Evolutionary conservation across 2,329 filamentous ascomycete genomes (phyloP).

Genomic region (Cytospora piceicola): DNA sequence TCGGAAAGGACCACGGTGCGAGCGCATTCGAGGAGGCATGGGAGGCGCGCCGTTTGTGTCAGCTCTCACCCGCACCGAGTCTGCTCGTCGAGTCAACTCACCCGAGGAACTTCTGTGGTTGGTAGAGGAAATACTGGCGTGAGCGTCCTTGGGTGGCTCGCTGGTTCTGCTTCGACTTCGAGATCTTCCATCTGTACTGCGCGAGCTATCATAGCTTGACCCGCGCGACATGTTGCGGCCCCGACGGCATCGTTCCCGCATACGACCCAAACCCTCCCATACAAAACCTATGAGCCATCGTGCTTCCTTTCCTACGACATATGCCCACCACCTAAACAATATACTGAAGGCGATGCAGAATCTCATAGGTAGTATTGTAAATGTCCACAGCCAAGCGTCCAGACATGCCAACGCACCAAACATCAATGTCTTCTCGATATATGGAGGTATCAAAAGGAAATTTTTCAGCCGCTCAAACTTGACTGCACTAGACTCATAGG

Average conservation of each 20-base stretch:
- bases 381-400: constrained; percentile 94
- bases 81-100: constrained; percentile 16
- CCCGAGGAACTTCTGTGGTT: background rate
- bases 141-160: constrained; percentile 25
- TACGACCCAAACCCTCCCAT: constrained; percentile 75
- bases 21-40: constrained; percentile 33
- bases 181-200: constrained; percentile 45
- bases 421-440: constrained; percentile 80
- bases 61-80: constrained; percentile 18
- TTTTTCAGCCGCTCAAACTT: constrained; percentile 93
- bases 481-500: constrained; percentile 89
- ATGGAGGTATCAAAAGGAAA: constrained; percentile 79
- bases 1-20: constrained; percentile 45
- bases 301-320: constrained; percentile 72
- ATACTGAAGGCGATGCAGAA: constrained; percentile 82
- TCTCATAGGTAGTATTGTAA: constrained; percentile 89
- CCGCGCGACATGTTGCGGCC: constrained; percentile 42
- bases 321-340: constrained; percentile 76
- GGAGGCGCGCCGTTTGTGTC: constrained; percentile 10
- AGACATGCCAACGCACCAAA: constrained; percentile 92
- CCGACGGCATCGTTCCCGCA: constrained; percentile 70
- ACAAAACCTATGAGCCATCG: constrained; percentile 76
- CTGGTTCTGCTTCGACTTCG: constrained; percentile 43
- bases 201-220: constrained; percentile 34
- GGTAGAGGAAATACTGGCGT: constrained; percentile 6